Base-by-base conservation (phyloP, 2,329 filamentous ascomycete genomes). In the Arthrocladium fulminans region DNA sequence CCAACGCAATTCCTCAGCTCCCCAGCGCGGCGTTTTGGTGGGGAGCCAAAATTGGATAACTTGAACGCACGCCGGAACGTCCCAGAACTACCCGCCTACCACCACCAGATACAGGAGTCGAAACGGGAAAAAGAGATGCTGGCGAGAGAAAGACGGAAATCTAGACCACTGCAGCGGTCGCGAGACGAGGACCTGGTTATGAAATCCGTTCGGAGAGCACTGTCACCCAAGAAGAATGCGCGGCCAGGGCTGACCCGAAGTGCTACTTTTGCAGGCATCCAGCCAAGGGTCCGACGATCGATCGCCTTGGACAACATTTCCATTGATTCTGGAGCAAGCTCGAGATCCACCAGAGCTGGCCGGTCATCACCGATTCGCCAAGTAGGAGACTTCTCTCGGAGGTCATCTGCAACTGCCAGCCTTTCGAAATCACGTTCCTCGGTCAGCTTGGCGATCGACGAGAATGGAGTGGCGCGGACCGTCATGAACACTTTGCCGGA, bases 101-200 rank as follows among this genome's bases (percentile, higher is more conserved):
- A 72, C 40, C 69, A 73, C 51, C 71, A 74, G 50, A 66, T 67
- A 1, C 69, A 73, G 56, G 71, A 73, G 51, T 72, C 66, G 2
- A 70, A 67, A 51, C 63, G 70, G 42, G 69, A 64, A 47, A 50
- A 53, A 43, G 55, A 59, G 48, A 17, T 47, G 44, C 51, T 52
- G 38, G 57, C 58, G 41, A 51, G 56, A 13, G 32, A 50, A 20
- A 50, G 30, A 53, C 69, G 49, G 63, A 63, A 42, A 62, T 57
- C 30, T 50, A 62, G 25, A 53, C 59, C 45, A 57, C 56, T 57
- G 19, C 57, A 57, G n/a, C 49, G 58, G 19, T 59, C 65, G 3
- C 59, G 61, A 29, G 62, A 61, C 2, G 63, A 65, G 15, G 44
- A 47, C 17, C 35, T 53, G 29, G 51, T 59, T 27, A 57, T 58